phyloP scores from a whole-genome alignment of 176 grass and related monocot species.

The Saccharum spontaneum region DNA sequence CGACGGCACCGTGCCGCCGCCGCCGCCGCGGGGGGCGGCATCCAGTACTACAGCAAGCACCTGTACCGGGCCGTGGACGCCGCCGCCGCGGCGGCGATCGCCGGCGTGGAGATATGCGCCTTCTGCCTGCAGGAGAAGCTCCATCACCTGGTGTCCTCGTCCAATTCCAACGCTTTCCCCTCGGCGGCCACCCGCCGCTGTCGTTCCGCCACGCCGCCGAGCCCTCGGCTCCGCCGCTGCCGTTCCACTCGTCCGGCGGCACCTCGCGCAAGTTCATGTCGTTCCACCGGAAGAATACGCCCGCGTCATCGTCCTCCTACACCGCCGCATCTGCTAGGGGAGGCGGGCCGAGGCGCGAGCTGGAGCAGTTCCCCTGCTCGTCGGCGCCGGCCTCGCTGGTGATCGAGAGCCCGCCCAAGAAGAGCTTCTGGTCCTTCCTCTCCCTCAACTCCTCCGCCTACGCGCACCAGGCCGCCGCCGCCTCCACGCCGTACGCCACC shows the following conservation, averaged over 20 bases:
- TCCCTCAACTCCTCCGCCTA: conserved; percentile 52
- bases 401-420: conserved; percentile 76
- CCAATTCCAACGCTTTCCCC: conserved; percentile 60
- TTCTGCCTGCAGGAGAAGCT: conserved; percentile 90
- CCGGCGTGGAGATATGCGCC: conserved; percentile 63
- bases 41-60: conserved; percentile 72
- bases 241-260: neutral
- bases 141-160: conserved; percentile 67
- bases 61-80: conserved; percentile 57
- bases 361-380: conserved; percentile 31
- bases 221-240: conserved; percentile 15
- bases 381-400: conserved; percentile 29
- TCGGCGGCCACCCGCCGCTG: conserved; percentile 58
- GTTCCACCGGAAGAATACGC: conserved; percentile 39
- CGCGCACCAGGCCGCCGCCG: conserved; percentile 28
- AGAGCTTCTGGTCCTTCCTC: conserved; percentile 97
- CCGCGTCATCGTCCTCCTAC: neutral
- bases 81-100: conserved; percentile 13
- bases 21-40: conserved; percentile 36
- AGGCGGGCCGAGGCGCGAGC: conserved; percentile 45
- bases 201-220: conserved; percentile 46
- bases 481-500: neutral
- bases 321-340: neutral
- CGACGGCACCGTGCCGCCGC: conserved; percentile 17
- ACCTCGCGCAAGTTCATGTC: conserved; percentile 34